Evolutionary conservation across 2,329 filamentous ascomycete genomes (phyloP).

Genomic region (Calonectria fujianensis): DNA sequence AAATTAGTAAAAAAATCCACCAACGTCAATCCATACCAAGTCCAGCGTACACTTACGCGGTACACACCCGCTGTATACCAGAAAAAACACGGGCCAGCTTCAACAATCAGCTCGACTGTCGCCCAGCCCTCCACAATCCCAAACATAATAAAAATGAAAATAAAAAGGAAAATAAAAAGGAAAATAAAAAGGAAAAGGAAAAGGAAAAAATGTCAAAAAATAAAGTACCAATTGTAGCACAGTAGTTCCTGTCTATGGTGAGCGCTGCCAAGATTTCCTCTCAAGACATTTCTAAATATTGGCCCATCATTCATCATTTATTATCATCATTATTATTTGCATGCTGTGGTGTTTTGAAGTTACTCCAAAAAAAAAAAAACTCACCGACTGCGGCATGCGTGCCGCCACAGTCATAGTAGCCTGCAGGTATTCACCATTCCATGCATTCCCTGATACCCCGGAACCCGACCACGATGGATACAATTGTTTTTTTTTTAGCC

Average conservation of each 20-base stretch:
- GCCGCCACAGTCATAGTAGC: conserved; percentile 21
- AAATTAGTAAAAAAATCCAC: conserved; percentile 13
- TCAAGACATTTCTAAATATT: conserved; percentile 14
- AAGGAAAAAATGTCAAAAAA: neutral
- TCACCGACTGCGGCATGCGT: conserved; percentile 31
- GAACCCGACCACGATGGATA: neutral
- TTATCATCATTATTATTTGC: neutral
- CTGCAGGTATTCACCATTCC: conserved; percentile 25
- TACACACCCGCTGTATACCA: neutral
- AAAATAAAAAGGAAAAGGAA: neutral
- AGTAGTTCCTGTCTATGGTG: conserved; percentile 25
- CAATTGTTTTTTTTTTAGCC: conserved; percentile 1
- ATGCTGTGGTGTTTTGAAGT: neutral
- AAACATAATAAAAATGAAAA: neutral
- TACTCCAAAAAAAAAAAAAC: neutral
- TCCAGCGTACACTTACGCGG: conserved; percentile 6
- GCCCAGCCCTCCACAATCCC: conserved; percentile 16
- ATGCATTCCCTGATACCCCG: neutral
- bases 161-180: neutral
- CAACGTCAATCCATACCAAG: conserved; percentile 26
- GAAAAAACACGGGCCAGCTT: conserved; percentile 11
- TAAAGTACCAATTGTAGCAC: neutral
- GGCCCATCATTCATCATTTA: neutral
- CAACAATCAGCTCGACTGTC: conserved; percentile 6
- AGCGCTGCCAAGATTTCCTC: conserved; percentile 6